These are phyloP conservation scores for Hymenoscyphus fraxineus DNA, from an alignment of 2,329 filamentous ascomycete species.

Conservation along the genomic window DNA sequence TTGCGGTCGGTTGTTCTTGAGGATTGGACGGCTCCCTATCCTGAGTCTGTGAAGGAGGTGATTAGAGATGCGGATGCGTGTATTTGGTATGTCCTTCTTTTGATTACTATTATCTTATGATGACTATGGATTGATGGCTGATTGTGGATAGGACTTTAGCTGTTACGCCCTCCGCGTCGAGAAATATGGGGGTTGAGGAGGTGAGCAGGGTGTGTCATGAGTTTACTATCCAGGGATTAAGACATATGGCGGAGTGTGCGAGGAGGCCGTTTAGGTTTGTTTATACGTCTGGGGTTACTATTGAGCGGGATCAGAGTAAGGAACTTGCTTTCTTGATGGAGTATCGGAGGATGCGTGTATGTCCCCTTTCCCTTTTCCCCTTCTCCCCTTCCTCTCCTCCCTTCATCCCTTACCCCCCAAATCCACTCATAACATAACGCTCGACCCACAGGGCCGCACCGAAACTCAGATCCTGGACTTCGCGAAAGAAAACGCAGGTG, in stretches of 20 bases:
- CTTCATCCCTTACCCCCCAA: no score
- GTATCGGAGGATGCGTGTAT: conserved; percentile 45
- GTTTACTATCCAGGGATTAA: conserved; percentile 35
- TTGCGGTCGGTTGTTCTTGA: no score
- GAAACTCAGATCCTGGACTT: conserved; percentile 37
- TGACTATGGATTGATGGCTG: no score
- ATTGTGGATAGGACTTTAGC: conserved; percentile 38
- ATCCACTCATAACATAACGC: no score
- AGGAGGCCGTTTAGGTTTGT: conserved; percentile 42
- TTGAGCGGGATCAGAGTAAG: conserved; percentile 44
- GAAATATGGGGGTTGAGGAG: conserved; percentile 34
- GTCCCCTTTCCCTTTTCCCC: conserved; percentile 13
- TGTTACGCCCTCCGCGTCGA: conserved; percentile 38
- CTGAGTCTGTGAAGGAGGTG: no score
- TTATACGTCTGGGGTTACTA: conserved; percentile 45
- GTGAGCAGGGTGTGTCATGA: conserved; percentile 40
- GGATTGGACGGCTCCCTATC: no score
- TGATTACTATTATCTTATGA: neutral
- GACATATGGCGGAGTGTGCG: conserved; percentile 33
- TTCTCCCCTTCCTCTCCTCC: no score
- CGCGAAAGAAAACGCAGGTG: conserved; percentile 37
- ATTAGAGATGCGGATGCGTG: no score
- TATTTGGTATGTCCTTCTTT: neutral
- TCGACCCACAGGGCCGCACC: neutral
- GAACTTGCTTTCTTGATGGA: conserved; percentile 38